These are phyloP conservation scores for Fusarium longipes DNA, from an alignment of 2,329 filamentous ascomycete genomes.

Conservation along the genomic window DNA sequence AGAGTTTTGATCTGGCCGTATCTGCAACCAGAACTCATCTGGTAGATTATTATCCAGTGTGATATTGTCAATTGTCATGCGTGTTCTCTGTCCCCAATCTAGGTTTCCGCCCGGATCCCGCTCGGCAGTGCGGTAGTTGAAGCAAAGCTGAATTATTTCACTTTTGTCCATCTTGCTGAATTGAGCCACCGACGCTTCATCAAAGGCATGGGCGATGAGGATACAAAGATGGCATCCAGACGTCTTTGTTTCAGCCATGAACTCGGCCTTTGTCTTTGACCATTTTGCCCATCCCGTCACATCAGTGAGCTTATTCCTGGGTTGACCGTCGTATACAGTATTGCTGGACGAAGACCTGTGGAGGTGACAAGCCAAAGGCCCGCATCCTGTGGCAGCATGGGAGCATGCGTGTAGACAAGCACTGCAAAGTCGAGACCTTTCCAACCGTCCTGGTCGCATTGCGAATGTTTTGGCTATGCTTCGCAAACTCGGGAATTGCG, in stretches of 20 bases:
- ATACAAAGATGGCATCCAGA: conserved; percentile 13
- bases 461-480: rapidly evolving
- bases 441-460: not conserved
- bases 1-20: not conserved
- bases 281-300: not conserved
- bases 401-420: conserved; percentile 1
- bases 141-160: not conserved
- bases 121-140: not conserved
- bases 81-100: not conserved
- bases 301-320: not conserved
- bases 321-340: rapidly evolving
- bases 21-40: not conserved
- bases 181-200: not conserved
- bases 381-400: not conserved
- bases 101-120: conserved; percentile 2
- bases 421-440: not conserved
- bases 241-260: not conserved
- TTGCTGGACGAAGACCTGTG: not conserved
- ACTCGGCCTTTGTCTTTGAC: not conserved
- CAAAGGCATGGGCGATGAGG: not conserved
- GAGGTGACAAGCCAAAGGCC: not conserved
- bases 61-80: not conserved
- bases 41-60: not conserved
- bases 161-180: not conserved
- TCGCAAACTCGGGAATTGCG: too few relatives aligned